Conservation (phyloP, 495 filamentous ascomycete species). For the Penicillium bovifimosum region DNA sequence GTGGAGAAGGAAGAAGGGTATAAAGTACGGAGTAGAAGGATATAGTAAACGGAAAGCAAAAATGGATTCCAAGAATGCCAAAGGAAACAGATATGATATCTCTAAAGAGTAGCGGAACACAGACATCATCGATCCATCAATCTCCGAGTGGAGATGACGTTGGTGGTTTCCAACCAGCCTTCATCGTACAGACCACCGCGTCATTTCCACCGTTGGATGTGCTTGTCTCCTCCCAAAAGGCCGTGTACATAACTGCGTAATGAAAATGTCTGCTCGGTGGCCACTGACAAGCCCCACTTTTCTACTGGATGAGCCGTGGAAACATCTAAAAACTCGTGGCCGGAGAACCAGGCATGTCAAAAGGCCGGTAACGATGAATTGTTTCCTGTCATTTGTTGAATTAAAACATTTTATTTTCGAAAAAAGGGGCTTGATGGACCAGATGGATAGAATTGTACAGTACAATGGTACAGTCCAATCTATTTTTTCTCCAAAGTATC, state of each 20-base stretch:
- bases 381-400: background rate
- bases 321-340: conserved; percentile 10
- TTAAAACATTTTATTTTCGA: no score
- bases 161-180: conserved; percentile 11
- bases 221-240: background rate
- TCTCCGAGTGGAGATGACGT: conserved; percentile 20
- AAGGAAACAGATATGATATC: conserved; percentile 12
- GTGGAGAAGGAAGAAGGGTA: background rate
- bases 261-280: background rate
- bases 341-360: conserved; percentile 10
- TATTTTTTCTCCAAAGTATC: background rate
- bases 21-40: conserved; percentile 2
- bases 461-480: background rate
- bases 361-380: conserved; percentile 1
- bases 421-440: no score
- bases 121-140: background rate
- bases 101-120: background rate
- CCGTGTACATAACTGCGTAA: background rate
- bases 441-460: no score
- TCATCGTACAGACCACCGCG: background rate
- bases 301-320: conserved; percentile 16
- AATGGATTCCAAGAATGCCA: background rate
- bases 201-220: background rate
- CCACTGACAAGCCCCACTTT: background rate
- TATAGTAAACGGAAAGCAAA: background rate